These are phyloP conservation scores for Heliosperma pusillum DNA, from an alignment of 148 eudicot species.

Conservation along the genomic window DNA sequence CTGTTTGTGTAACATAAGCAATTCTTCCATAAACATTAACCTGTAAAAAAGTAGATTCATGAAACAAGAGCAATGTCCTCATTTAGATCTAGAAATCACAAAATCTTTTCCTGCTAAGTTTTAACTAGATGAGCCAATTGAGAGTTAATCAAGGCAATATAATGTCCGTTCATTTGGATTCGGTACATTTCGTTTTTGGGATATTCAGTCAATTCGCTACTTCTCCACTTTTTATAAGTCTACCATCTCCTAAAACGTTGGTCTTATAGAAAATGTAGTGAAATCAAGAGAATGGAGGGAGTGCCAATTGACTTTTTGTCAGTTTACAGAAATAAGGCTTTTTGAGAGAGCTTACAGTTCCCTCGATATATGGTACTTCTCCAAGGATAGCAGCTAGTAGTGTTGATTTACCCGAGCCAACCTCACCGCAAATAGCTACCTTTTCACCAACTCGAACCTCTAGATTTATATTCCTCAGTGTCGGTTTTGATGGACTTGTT, in stretches of 20 bases:
- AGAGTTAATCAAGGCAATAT: too few relatives aligned
- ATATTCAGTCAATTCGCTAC: too few relatives aligned
- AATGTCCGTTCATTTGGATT: too few relatives aligned
- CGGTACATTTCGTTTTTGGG: too few relatives aligned
- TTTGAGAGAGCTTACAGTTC: constrained; percentile 51
- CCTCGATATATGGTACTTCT: constrained; percentile 69
- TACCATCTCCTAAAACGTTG: too few relatives aligned
- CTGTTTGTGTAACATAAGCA: constrained; percentile 92
- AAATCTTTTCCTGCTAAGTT: too few relatives aligned
- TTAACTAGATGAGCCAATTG: too few relatives aligned
- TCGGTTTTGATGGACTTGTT: constrained; percentile 41
- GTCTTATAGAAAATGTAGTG: too few relatives aligned
- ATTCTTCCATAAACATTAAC: constrained; percentile 64
- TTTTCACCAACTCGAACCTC: constrained; percentile 59
- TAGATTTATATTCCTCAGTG: constrained; percentile 55
- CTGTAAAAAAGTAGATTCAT: constrained; percentile 30
- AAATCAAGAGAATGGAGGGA: too few relatives aligned
- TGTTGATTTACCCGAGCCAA: constrained; percentile 91
- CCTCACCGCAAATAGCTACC: constrained; percentile 88
- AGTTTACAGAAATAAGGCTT: not conserved
- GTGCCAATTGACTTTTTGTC: not conserved
- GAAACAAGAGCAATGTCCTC: not conserved
- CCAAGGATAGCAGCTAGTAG: constrained; percentile 81
- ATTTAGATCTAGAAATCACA: not conserved
- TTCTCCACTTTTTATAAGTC: too few relatives aligned